Conservation (phyloP, 345 rosid genomes). For the Iberis pinnata region DNA sequence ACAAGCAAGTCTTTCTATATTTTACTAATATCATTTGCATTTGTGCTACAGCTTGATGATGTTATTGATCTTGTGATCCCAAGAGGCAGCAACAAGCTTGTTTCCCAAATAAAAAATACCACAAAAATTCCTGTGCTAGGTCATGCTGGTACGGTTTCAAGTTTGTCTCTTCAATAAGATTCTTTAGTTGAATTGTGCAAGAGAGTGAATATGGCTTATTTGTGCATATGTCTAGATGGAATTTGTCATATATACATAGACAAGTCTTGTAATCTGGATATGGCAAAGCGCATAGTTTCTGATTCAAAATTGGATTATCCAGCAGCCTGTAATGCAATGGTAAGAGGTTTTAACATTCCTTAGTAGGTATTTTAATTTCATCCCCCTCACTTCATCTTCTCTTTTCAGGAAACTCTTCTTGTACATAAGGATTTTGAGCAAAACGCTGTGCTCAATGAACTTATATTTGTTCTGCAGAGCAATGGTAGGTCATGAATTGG, state of each 20-base stretch:
- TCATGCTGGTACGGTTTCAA: slow-evolving; percentile 62
- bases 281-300: slow-evolving; percentile 74
- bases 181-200: background rate
- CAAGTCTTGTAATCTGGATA: slow-evolving; percentile 71
- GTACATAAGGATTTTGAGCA: slow-evolving; percentile 76
- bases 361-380: background rate
- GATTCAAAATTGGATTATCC: slow-evolving; percentile 96
- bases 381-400: slow-evolving; percentile 4
- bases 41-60: slow-evolving; percentile 78
- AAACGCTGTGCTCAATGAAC: slow-evolving; percentile 46
- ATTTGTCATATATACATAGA: slow-evolving; percentile 92
- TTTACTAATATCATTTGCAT: slow-evolving; percentile 17
- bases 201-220: slow-evolving; percentile 2
- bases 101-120: slow-evolving; percentile 77
- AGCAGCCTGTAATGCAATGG: slow-evolving; percentile 98
- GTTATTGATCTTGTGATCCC: slow-evolving; percentile 98
- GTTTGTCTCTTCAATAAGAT: background rate
- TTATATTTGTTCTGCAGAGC: slow-evolving; percentile 45
- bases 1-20: slow-evolving; percentile 6
- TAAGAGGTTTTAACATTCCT: slow-evolving; percentile 28
- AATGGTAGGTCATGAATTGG: slow-evolving; percentile 43
- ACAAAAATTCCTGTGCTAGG: slow-evolving; percentile 97
- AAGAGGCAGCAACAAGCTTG: slow-evolving; percentile 95
- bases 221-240: slow-evolving; percentile 64
- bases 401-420: slow-evolving; percentile 85